These are phyloP conservation scores for Carpinus viminea DNA, from an alignment of 306 rosid species.

Conservation along the genomic window DNA sequence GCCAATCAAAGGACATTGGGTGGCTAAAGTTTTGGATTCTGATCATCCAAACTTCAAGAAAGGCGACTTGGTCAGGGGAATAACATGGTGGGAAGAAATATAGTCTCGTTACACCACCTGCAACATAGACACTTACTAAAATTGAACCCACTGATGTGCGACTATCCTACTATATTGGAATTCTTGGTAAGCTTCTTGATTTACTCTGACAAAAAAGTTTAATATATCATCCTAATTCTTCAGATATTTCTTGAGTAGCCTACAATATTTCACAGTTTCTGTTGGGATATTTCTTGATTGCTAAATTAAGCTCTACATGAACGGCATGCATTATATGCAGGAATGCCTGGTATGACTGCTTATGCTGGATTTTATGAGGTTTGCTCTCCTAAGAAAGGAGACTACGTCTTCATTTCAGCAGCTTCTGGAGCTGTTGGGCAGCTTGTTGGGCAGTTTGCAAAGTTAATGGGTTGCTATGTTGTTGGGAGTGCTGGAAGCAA, in stretches of 20 bases:
- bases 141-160: not conserved
- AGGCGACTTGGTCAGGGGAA: constrained; percentile 1
- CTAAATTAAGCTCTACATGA: too few species aligned
- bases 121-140: not conserved
- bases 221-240: not conserved
- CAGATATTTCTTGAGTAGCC: not conserved
- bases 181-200: not conserved
- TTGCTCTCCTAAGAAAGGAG: constrained; percentile 40
- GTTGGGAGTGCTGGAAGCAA: constrained; percentile 47
- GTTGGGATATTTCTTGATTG: not conserved
- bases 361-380: constrained; percentile 33
- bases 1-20: not conserved
- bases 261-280: too few species aligned
- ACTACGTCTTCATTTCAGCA: constrained; percentile 37
- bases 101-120: not conserved
- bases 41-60: not conserved
- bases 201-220: too few species aligned
- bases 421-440: constrained; percentile 52
- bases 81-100: not conserved
- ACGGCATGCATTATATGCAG: constrained; percentile 2
- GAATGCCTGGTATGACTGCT: constrained; percentile 45
- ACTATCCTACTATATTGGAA: not conserved
- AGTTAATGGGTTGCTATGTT: constrained; percentile 39
- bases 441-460: constrained; percentile 47
- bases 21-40: constrained; percentile 2